phyloP scores from a whole-genome alignment of 2,329 filamentous ascomycete genomes.

The Fusarium sp. region DNA sequence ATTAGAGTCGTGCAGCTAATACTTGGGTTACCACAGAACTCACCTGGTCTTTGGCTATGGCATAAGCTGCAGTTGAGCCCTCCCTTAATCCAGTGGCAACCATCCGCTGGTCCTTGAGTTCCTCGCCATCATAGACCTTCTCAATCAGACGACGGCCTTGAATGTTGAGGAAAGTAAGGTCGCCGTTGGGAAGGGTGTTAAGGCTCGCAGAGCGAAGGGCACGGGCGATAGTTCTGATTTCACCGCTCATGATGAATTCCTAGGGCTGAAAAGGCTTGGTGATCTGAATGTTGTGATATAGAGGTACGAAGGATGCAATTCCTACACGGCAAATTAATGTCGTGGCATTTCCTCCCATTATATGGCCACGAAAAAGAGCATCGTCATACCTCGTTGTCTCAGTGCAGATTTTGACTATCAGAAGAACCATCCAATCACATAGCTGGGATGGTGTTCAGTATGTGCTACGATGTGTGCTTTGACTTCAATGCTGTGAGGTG shows the following conservation, averaged over 20 bases:
- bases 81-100: background rate
- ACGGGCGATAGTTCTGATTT: background rate
- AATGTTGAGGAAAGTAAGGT: fast-evolving
- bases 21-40: background rate
- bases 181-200: background rate
- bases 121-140: background rate
- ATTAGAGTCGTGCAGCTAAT: background rate
- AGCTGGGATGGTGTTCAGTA: too few species aligned
- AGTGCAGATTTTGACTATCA: too few species aligned
- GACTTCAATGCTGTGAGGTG: too few species aligned
- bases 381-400: too few species aligned
- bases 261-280: fast-evolving
- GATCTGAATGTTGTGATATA: too few species aligned
- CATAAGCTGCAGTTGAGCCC: background rate
- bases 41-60: background rate
- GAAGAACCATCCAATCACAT: too few species aligned
- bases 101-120: background rate
- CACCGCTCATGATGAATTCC: background rate
- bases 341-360: background rate
- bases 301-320: background rate
- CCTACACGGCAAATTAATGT: fast-evolving
- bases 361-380: background rate
- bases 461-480: too few species aligned
- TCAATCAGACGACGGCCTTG: background rate
- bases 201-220: background rate